A percentile compares a stretch with the other conserved stretches of the same genome.
phyloP scores from a whole-genome alignment of 139 green algal species.

The Chlamydomonas asymmetrica region DNA sequence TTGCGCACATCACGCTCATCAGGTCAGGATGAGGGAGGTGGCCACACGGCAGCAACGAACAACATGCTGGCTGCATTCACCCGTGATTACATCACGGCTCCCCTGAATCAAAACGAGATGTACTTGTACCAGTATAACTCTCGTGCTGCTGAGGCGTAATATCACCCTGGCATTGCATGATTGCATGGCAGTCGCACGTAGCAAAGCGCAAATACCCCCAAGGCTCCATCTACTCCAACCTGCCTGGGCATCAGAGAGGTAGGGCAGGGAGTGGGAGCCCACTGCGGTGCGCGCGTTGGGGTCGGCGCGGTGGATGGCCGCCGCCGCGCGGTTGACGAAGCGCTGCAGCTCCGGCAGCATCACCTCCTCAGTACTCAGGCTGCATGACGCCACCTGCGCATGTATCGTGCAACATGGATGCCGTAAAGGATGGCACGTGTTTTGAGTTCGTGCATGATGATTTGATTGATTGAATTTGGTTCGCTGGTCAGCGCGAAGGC shows the following conservation, averaged over 20 bases:
- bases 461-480: no score
- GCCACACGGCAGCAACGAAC: not conserved
- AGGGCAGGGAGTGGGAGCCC: conserved; percentile 9
- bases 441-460: no score
- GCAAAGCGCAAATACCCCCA: not conserved
- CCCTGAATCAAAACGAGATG: not conserved
- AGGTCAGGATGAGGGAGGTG: not conserved
- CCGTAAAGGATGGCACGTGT: no score
- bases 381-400: conserved; percentile 2
- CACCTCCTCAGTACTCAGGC: conserved; percentile 1
- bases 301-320: conserved; percentile 6
- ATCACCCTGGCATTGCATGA: not conserved
- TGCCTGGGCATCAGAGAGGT: conserved; percentile 1
- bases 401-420: no score
- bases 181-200: not conserved
- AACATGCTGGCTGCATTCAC: not conserved
- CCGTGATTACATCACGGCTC: not conserved
- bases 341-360: conserved; percentile 9
- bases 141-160: not conserved
- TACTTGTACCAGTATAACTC: not conserved
- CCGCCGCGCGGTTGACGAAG: conserved; percentile 5
- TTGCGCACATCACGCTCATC: not conserved
- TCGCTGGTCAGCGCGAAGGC: no score
- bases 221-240: not conserved
- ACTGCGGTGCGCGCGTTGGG: not conserved